Evolutionary conservation across 2,329 filamentous ascomycete species (phyloP), one percentile per base, ranked within the genome.

Genomic region (Magnaporthales sp.): DNA sequence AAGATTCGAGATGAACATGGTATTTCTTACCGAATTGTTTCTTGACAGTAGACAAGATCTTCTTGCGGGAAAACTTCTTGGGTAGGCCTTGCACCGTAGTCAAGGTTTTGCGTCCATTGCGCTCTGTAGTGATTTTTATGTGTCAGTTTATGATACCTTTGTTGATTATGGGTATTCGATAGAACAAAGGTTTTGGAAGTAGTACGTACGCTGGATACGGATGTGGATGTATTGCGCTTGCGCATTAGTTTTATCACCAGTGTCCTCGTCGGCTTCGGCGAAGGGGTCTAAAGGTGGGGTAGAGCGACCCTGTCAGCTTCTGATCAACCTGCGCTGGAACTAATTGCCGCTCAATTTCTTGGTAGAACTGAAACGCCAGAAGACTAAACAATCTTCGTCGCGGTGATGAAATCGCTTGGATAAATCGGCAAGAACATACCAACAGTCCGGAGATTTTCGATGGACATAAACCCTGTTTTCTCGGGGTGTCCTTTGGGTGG

Each of bases 71-170:
- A 78, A 97, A 98, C 80, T 98, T 97, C 86, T 95, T 95, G 71
- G 95, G 94, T 76, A 99, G 89, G 82, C 95, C 95, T 88, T 98
- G 94, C 77, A 99, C 93, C 76, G 95, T 99, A 76, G 95, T 99
- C 91, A 99, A 87, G 85, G 95, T 98, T 89, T 99, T 99, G 82
- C 95, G 95, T 89, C 95, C 95, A 98, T 99, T 99, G 84, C 95
- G 95, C 85, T 99, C 94, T 98, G 80, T 30, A 38, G 66, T 15
- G 8, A 27, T 46, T 46, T 2, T 4, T 4, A 24, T 5, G 19
- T 30, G 38, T 64, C 22, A 64, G 32, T 29, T n/a, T 60, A 60
- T 11, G 13, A 11, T 0, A 9, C 61, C 60, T 64, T 38, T 62
- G 56, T 27, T 27, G 38, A n/a, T 8, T 26, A 31, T 13, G 24